Conservation (phyloP, 768 basidiomycete species). For the Amanita rimosa region DNA sequence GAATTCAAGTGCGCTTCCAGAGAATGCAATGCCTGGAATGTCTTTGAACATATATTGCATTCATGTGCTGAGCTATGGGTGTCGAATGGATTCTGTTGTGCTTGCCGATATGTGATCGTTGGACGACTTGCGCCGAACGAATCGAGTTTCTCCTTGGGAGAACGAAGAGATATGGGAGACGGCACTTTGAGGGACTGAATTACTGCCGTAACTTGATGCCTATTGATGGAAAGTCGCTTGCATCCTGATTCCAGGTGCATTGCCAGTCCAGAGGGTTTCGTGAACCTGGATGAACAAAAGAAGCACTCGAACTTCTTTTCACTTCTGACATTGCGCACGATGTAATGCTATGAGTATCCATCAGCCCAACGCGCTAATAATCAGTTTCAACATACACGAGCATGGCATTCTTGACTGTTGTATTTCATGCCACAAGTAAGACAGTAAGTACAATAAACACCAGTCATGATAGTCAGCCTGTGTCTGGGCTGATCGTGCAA, state of each 20-base stretch:
- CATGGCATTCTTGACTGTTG: no score
- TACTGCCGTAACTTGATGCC: constrained; percentile 25
- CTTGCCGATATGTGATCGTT: constrained; percentile 17
- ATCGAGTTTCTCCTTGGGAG: constrained; percentile 11
- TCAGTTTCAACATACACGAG: no score
- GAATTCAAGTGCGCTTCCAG: constrained; percentile 28
- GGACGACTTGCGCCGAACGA: constrained; percentile 6
- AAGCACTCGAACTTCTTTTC: not conserved
- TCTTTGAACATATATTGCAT: constrained; percentile 27
- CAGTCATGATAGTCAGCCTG: no score
- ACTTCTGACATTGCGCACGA: no score
- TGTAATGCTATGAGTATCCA: no score
- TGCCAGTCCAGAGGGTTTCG: constrained; percentile 23
- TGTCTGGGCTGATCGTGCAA: no score
- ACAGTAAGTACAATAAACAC: no score
- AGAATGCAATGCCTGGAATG: constrained; percentile 16
- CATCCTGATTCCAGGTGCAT: constrained; percentile 30
- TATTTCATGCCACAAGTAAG: no score
- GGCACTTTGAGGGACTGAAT: constrained; percentile 20
- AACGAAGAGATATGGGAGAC: constrained; percentile 23
- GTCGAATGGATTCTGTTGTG: constrained; percentile 16
- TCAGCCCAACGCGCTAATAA: no score
- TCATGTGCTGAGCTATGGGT: no score
- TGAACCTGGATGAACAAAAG: constrained; percentile 20
- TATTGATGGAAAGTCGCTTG: constrained; percentile 16